Conservation (phyloP, 306 rosid species). For the Styphnolobium japonicum region DNA sequence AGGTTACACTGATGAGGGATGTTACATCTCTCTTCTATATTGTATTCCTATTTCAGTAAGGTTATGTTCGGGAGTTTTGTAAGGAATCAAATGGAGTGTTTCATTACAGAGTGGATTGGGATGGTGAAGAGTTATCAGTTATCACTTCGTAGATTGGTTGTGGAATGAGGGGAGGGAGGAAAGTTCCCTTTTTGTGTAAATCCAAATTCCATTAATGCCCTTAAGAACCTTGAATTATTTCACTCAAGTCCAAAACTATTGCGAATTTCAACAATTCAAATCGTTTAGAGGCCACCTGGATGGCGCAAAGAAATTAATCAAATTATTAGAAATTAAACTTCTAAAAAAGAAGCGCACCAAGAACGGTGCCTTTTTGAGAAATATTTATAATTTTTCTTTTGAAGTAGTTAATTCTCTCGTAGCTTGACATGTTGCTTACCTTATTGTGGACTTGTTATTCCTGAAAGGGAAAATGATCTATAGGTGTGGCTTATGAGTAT, state of each 20-base stretch:
- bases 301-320: too few species aligned
- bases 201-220: background rate
- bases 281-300: too few species aligned
- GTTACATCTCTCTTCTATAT: slow-evolving; percentile 12
- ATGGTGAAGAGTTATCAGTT: background rate
- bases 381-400: background rate
- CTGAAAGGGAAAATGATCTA: too few species aligned
- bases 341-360: too few species aligned
- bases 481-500: too few species aligned
- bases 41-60: slow-evolving; percentile 22
- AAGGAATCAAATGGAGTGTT: background rate
- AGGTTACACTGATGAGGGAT: slow-evolving; percentile 7
- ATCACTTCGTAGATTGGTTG: too few species aligned
- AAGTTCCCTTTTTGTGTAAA: background rate
- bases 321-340: too few species aligned
- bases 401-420: background rate
- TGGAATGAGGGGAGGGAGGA: background rate
- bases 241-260: background rate
- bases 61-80: background rate
- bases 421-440: background rate
- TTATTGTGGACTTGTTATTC: too few species aligned
- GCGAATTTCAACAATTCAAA: too few species aligned
- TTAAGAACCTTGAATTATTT: background rate
- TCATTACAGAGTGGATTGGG: background rate
- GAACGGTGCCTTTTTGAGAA: too few species aligned